These are phyloP conservation scores for Royoungia palumana DNA, from an alignment of 768 basidiomycete species.

Conservation along the genomic window DNA sequence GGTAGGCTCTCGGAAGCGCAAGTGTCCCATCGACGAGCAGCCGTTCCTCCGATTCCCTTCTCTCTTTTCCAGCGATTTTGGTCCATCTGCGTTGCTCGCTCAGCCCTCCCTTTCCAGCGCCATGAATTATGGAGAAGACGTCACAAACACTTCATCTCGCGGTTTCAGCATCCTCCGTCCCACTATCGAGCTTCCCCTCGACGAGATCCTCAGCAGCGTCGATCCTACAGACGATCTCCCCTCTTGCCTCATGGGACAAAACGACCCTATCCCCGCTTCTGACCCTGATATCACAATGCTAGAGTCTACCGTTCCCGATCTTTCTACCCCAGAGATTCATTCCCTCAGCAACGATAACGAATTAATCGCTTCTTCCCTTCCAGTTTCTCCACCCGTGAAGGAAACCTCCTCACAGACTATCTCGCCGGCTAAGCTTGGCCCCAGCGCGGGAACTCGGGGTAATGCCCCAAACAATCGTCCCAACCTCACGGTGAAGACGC, in stretches of 20 bases:
- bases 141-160: slow-evolving; percentile 47
- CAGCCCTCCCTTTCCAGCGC: slow-evolving; percentile 63
- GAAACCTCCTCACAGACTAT: slow-evolving; percentile 48
- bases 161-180: slow-evolving; percentile 65
- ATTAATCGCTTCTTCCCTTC: slow-evolving; percentile 18
- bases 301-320: slow-evolving; percentile 17
- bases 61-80: slow-evolving; percentile 72
- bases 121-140: slow-evolving; percentile 78
- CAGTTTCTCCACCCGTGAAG: slow-evolving; percentile 40
- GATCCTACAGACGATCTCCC: slow-evolving; percentile 23
- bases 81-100: slow-evolving; percentile 71
- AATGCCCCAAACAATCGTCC: slow-evolving; percentile 48
- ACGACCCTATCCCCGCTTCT: not conserved
- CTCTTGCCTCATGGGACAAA: slow-evolving; percentile 2
- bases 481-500: slow-evolving; percentile 59
- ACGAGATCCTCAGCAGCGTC: slow-evolving; percentile 58
- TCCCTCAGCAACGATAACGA: slow-evolving; percentile 9
- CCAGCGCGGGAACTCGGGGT: slow-evolving; percentile 48
- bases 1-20: slow-evolving; percentile 28
- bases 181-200: slow-evolving; percentile 83
- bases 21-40: slow-evolving; percentile 19
- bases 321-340: slow-evolving; percentile 12
- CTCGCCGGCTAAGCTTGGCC: slow-evolving; percentile 56
- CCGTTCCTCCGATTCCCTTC: slow-evolving; percentile 65
- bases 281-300: slow-evolving; percentile 30